Conservation (phyloP, 352 stramenopile genomes). For the Globisporangium ultimum region DNA sequence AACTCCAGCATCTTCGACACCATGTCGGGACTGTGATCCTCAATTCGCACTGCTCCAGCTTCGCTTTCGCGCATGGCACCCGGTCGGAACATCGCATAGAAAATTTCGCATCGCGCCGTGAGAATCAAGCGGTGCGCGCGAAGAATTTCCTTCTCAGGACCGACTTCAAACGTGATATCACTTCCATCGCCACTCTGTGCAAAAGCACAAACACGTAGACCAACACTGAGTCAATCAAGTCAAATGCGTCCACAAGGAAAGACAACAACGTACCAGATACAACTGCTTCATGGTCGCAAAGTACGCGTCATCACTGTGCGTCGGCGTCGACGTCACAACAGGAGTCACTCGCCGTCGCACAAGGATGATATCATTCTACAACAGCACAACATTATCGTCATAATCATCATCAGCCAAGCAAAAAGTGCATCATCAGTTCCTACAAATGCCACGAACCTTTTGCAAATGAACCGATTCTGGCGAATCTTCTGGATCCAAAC, state of each 20-base stretch:
- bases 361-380: constrained; percentile 84
- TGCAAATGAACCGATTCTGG: constrained; percentile 84
- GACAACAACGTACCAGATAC: constrained; percentile 33
- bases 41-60: constrained; percentile 75
- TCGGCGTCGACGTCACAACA: constrained; percentile 36
- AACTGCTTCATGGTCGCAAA: constrained; percentile 77
- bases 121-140: constrained; percentile 72
- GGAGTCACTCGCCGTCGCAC: constrained; percentile 53
- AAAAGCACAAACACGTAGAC: constrained; percentile 1
- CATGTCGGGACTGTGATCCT: constrained; percentile 77
- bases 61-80: constrained; percentile 85
- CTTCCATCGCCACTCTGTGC: constrained; percentile 53
- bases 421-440: background rate
- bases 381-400: constrained; percentile 8
- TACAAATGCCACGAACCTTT: constrained; percentile 37
- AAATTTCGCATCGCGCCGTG: constrained; percentile 86
- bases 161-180: constrained; percentile 74
- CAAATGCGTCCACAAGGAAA: background rate
- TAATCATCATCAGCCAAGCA: constrained; percentile 1
- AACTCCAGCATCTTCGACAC: constrained; percentile 92
- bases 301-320: constrained; percentile 66
- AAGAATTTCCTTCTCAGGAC: constrained; percentile 54
- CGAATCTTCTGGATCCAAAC: constrained; percentile 76
- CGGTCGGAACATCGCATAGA: constrained; percentile 85
- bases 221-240: background rate